Evolutionary conservation across 331 rosid species (phyloP).

Genomic region (Dryas integrifolia): DNA sequence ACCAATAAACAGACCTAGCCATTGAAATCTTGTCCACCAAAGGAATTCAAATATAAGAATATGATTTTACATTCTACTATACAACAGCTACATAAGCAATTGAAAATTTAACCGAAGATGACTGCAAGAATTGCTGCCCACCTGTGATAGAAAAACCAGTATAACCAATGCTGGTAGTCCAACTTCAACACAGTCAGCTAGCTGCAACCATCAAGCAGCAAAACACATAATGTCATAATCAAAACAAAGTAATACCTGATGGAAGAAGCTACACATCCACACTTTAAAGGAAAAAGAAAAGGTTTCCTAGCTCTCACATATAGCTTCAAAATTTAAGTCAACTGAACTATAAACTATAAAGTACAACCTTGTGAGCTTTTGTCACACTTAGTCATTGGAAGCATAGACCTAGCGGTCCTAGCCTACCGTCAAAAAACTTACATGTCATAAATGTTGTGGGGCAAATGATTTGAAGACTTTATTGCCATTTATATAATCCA

Average conservation of each 20-base stretch:
- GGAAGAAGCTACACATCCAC: not conserved
- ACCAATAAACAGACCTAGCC: no score
- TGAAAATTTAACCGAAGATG: constrained; percentile 13
- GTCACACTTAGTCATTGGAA: no score
- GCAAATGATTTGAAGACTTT: no score
- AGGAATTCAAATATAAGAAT: not conserved
- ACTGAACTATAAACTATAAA: no score
- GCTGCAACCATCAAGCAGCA: constrained; percentile 43
- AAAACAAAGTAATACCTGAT: not conserved
- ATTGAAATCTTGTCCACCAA: not conserved
- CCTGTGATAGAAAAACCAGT: constrained; percentile 71
- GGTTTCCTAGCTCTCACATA: not conserved
- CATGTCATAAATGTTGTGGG: no score
- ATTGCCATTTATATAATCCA: no score
- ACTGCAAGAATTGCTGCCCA: constrained; percentile 19
- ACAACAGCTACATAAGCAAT: not conserved
- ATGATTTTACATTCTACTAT: not conserved
- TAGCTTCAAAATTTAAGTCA: not conserved
- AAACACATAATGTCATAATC: not conserved
- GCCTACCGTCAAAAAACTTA: no score
- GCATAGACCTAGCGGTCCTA: no score
- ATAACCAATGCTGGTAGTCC: constrained; percentile 84
- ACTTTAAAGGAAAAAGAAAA: not conserved
- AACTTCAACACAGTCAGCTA: constrained; percentile 80
- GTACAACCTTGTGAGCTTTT: no score